Base-by-base conservation (phyloP, 306 rosid species). In the Trifolium pratense region DNA sequence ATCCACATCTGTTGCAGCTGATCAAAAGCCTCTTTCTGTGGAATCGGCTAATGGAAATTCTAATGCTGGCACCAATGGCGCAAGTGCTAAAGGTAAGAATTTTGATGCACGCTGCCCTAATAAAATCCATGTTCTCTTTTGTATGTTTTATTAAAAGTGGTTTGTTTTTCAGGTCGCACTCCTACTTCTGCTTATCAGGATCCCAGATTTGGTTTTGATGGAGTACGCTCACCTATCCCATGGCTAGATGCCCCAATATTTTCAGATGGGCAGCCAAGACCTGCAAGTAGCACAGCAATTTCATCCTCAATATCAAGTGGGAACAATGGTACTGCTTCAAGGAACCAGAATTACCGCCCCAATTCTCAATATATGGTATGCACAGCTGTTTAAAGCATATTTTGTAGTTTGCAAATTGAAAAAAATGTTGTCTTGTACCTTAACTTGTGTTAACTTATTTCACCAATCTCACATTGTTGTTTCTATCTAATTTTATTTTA, bases 231-330 rank as follows among this genome's bases (percentile, higher is more conserved):
- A 65, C 86, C 91, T 7, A 76, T 76, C 53, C 92, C 91, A 9
- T 93, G 89, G 91, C 79, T 86, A 63, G 97, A 90, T 68, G 84
- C 78, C 84, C 84, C 92, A 32, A 63, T 87, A 65, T 90, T 87
- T 81, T 83, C 98, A 26, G 96, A 93, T 63, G 91, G 96, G 87
- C 97, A 94, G 77, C 85, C 88, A n/a, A 85, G 95, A 78, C 90
- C 94, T 10, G 85, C 84, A 48, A 75, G 78, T 17, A 86, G 86
- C 84, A 16, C 96, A 18, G 36, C 89, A 15, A 77, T 86, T 1
- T 70, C 88, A 3, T 82, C 96, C 16, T 78, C 96, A 46, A 76
- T 88, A 66, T 75, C 92, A 5, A 74, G 82, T 61, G 92, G 92
- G 57, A 84, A 79, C 75, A 80, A 75, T 10, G 7, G 66, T 51